These are phyloP conservation scores for Phytophthora citrophthora DNA, from an alignment of 352 stramenopile genomes.

Conservation along the genomic window DNA sequence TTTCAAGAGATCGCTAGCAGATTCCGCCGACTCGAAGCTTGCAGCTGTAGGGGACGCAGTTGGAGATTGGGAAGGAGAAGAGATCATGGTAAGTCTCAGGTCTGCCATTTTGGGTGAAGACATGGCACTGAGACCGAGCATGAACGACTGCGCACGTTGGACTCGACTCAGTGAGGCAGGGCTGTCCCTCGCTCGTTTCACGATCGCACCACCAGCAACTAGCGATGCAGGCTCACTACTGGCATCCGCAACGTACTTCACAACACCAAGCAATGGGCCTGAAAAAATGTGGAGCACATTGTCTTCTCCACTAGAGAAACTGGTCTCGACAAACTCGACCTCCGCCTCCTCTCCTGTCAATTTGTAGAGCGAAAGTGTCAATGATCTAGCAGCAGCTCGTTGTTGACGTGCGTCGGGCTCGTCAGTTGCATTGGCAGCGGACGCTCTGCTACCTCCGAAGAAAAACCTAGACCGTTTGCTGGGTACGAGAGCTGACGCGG, in stretches of 20 bases:
- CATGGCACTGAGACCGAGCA: conserved; percentile 50
- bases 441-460: conserved; percentile 58
- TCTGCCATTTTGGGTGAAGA: conserved; percentile 39
- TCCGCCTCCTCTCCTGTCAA: conserved; percentile 45
- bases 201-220: conserved; percentile 21
- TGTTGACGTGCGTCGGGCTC: conserved; percentile 42
- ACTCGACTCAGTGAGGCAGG: conserved; percentile 44
- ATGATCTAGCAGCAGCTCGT: conserved; percentile 44
- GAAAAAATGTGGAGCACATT: conserved; percentile 75
- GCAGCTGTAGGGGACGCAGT: conserved; percentile 14
- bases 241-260: conserved; percentile 51
- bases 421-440: conserved; percentile 29
- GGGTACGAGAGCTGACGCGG: conserved; percentile 44
- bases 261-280: conserved; percentile 67
- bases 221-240: conserved; percentile 20
- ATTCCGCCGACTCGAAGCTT: conserved; percentile 18
- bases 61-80: conserved; percentile 24
- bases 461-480: conserved; percentile 67
- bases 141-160: conserved; percentile 61
- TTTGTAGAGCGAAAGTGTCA: conserved; percentile 40
- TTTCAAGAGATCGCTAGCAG: conserved; percentile 54
- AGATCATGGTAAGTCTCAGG: conserved; percentile 35
- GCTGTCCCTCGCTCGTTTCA: conserved; percentile 32
- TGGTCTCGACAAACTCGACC: conserved; percentile 61
- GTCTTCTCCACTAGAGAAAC: conserved; percentile 56